Base-by-base conservation (phyloP, 2,329 filamentous ascomycete species). In the Colletotrichum godetiae region DNA sequence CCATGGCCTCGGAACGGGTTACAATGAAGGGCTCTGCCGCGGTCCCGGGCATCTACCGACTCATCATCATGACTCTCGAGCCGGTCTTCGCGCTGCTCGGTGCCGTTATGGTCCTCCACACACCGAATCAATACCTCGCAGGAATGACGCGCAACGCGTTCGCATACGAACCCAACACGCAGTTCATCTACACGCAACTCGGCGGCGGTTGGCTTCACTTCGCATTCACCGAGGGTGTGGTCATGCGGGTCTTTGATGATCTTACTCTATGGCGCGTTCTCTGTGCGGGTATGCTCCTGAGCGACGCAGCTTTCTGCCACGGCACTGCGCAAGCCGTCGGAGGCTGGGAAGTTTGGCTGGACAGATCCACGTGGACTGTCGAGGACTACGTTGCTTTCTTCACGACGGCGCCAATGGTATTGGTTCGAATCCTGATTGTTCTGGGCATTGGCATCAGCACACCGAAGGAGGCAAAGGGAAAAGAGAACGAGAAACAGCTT, bases 261-360 rank as follows among this genome's bases (percentile, higher is more conserved):
- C 67, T 78, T 10, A 73, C 77, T 1, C 76, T 84, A 27, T 85
- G 83, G 83, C 77, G 79, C 29, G 55, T 81, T 49, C 68, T 83
- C 62, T 83, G 80, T 69, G 73, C 74, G 22, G 81, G 81, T 12
- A 83, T 83, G 81, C 76, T 84, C 35, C 73, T 82, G n/a, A 82
- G 80, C 68, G 82, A 84, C 73, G 68, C 72, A 2, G 75, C 75
- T 4, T 81, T 78, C 63, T 76, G 75, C 24, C 78, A 80, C 59
- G 77, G 79, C 46, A 75, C 76, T 1, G 81, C 79, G 31, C 78
- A 82, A 74, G 82, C 79, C 4, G 77, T 83, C 3, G 82, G 82
- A 4, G 81, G 82, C 11, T 82, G 80, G 81, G 69, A 53, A 0
- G 24, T 52, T 1, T 83, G 78, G 77, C 7, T 66, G 4, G 67